Percentiles rank a stretch among this genome's conserved stretches.
Evolutionary conservation across 331 rosid genomes (phyloP).

Genomic region (Acacia concinna): DNA sequence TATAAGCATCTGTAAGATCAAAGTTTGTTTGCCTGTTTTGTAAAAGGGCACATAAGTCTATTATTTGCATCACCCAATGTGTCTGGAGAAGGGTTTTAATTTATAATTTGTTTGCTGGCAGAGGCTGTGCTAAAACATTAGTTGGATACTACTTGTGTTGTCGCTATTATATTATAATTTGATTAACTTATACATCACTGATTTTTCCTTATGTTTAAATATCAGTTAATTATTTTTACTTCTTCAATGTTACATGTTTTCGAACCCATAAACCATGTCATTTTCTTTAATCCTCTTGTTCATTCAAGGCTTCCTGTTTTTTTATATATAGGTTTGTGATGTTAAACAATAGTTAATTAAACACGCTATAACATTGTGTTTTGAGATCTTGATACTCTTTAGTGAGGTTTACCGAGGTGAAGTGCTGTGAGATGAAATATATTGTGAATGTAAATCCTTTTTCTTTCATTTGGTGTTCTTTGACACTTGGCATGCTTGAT

Average conservation of each 20-base stretch:
- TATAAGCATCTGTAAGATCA: neutral
- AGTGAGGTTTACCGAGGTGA: neutral
- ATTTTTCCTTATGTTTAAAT: neutral
- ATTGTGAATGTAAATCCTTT: neutral
- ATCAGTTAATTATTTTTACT: neutral
- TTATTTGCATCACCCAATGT: neutral
- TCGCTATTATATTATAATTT: neutral
- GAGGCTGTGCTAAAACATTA: neutral
- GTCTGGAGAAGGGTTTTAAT: neutral
- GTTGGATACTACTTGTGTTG: neutral
- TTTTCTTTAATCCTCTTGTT: neutral
- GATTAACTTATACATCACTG: neutral
- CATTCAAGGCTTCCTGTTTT: neutral
- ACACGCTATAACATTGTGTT: neutral
- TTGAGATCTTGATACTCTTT: neutral
- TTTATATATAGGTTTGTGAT: neutral
- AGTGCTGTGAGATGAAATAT: neutral
- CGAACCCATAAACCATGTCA: neutral
- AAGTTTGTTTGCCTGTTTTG: neutral
- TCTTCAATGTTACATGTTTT: neutral
- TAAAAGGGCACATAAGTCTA: neutral
- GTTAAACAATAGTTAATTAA: neutral
- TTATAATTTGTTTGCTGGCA: neutral
- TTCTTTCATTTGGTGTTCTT: neutral
- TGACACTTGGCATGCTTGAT: slow-evolving; percentile 4